These are phyloP conservation scores for Phlebiopsis gigantea DNA, from an alignment of 768 basidiomycete species.

Conservation along the genomic window DNA sequence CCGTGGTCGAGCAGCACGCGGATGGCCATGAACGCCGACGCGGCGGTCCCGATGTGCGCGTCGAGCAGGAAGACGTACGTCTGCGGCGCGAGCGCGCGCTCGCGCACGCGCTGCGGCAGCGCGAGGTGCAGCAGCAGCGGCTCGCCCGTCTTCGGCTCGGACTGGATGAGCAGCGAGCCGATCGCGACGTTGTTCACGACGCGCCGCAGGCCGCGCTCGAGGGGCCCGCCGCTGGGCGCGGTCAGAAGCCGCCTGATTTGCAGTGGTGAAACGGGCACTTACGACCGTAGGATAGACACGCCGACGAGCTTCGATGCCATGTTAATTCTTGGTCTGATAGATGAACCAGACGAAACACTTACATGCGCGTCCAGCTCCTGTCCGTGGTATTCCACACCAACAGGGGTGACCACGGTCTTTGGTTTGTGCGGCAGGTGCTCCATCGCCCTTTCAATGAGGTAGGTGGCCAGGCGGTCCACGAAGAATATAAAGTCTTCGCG, in stretches of 20 bases:
- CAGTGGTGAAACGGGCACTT: conserved; percentile 24
- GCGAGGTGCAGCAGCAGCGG: conserved; percentile 79
- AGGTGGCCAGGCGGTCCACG: conserved; percentile 77
- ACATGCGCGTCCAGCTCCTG: conserved; percentile 60
- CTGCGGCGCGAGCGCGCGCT: conserved; percentile 55
- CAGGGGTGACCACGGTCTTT: conserved; percentile 64
- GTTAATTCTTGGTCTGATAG: neutral
- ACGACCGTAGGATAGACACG: conserved; percentile 86
- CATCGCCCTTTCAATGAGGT: conserved; percentile 81
- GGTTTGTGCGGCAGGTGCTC: conserved; percentile 70
- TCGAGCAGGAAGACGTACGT: conserved; percentile 87
- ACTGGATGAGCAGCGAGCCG: conserved; percentile 89
- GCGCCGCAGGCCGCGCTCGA: conserved; percentile 86
- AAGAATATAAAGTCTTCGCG: conserved; percentile 93
- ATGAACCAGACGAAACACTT: conserved; percentile 9
- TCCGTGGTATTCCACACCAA: conserved; percentile 50
- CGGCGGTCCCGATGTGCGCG: conserved; percentile 90
- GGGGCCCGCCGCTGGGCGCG: conserved; percentile 67
- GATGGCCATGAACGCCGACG: conserved; percentile 92
- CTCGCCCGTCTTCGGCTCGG: conserved; percentile 79
- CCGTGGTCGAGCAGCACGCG: conserved; percentile 92
- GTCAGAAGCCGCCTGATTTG: neutral
- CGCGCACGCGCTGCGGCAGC: conserved; percentile 71
- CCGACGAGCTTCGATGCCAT: conserved; percentile 65
- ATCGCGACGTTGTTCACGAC: conserved; percentile 83